These are phyloP conservation scores for Sugiyamaella grinbergsii DNA, from an alignment of 1,139 yeast species.

Conservation along the genomic window DNA sequence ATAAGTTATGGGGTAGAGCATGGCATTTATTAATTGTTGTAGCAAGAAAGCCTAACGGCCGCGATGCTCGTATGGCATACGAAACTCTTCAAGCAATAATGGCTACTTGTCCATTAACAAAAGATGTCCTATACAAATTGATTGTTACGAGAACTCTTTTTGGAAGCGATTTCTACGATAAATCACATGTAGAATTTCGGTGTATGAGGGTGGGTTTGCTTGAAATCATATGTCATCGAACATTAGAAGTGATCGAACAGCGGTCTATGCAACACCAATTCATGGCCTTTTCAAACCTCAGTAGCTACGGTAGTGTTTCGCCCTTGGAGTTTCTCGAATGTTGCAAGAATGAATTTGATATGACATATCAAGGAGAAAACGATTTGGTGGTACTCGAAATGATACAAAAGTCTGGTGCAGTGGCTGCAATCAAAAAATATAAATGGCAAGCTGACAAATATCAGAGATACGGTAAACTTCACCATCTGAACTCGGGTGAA, in stretches of 20 bases:
- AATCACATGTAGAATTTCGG: constrained; percentile 25
- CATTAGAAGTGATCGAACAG: constrained; percentile 13
- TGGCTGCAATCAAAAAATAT: constrained; percentile 8
- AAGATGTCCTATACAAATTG: constrained; percentile 26
- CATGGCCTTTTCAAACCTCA: not conserved
- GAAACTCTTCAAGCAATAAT: constrained; percentile 31
- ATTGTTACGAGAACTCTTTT: constrained; percentile 26
- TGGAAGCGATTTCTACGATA: constrained; percentile 21
- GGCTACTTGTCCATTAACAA: constrained; percentile 17
- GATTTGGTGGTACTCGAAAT: constrained; percentile 9
- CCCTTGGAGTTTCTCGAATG: constrained; percentile 12
- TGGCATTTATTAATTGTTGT: constrained; percentile 35
- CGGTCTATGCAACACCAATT: not conserved
- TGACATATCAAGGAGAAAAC: constrained; percentile 15
- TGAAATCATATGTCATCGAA: constrained; percentile 20
- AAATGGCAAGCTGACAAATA: not conserved
- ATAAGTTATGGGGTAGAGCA: constrained; percentile 21
- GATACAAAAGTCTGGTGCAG: constrained; percentile 4
- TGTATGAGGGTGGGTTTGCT: constrained; percentile 29
- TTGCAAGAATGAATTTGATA: constrained; percentile 15
- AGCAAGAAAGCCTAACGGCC: constrained; percentile 21
- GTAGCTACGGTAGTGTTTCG: not conserved
- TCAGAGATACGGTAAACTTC: not conserved
- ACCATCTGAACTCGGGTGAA: not conserved
- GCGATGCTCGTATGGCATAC: constrained; percentile 27